Evolutionary conservation across 2,329 filamentous ascomycete species (phyloP).

Genomic region (Hypoxylon sp.): DNA sequence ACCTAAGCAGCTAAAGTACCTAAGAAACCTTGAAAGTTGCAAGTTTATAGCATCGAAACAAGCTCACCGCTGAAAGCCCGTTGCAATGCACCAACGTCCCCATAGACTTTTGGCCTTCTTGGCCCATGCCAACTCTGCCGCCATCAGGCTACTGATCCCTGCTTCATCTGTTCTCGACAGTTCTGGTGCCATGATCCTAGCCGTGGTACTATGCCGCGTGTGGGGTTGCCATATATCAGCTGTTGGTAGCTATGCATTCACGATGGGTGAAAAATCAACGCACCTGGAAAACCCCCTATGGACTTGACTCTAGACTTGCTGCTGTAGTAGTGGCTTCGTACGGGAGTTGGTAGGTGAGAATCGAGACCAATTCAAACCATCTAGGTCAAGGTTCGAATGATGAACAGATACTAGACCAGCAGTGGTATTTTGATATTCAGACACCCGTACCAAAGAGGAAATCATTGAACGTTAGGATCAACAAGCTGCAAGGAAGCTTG

Average conservation of each 20-base stretch:
- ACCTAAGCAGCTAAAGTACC: slow-evolving; percentile 4
- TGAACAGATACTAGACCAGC: slow-evolving; percentile 22
- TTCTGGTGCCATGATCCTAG: slow-evolving; percentile 25
- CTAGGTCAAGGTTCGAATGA: slow-evolving; percentile 18
- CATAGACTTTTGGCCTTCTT: slow-evolving; percentile 21
- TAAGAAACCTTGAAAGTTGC: slow-evolving; percentile 19
- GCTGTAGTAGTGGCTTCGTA: slow-evolving; percentile 10
- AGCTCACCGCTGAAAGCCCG: slow-evolving; percentile 39
- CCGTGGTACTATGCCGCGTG: slow-evolving; percentile 23
- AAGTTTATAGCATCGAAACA: slow-evolving; percentile 23
- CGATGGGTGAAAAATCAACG: slow-evolving; percentile 12
- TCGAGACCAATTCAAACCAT: slow-evolving; percentile 4
- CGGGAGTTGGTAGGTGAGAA: slow-evolving; percentile 17
- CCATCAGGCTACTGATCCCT: slow-evolving; percentile 22
- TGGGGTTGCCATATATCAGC: slow-evolving; percentile 17
- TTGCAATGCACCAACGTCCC: slow-evolving; percentile 25
- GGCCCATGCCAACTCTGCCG: slow-evolving; percentile 27
- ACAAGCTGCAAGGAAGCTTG: slow-evolving; percentile 40
- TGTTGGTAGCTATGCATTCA: slow-evolving; percentile 2
- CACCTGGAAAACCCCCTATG: slow-evolving; percentile 14
- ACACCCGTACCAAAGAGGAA: slow-evolving; percentile 21
- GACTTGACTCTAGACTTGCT: slow-evolving; percentile 27
- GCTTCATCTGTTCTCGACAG: slow-evolving; percentile 32
- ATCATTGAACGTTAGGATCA: slow-evolving; percentile 21
- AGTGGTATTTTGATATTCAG: slow-evolving; percentile 34